Base-by-base conservation (phyloP, 176 grass and related monocot genomes). In the Musa beccarii region DNA sequence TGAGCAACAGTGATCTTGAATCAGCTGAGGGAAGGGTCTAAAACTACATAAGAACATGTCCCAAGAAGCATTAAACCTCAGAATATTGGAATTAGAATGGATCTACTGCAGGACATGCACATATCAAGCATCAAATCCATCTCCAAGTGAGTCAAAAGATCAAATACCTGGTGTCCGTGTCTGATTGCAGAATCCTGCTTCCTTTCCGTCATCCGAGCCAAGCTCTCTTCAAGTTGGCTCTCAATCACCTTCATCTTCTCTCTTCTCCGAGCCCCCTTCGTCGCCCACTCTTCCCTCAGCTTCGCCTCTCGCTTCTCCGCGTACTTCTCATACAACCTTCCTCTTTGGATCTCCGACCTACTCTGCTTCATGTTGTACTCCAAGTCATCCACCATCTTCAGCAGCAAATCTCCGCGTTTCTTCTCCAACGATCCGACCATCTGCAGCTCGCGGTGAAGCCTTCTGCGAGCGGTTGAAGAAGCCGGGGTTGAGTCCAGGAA, bases 321-420 rank as follows among this genome's bases (percentile, higher is more conserved):
- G 68, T 93, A 93, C 10, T 73, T 78, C 2, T 85, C 87, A 65
- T 93, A 93, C 73, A 78, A 71, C 62, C 79, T 79, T 63, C 90
- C 90, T 75, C 69, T 87, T 7, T 8, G 13, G 49, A 34, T 17
- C 7, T 77, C 75, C 34, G 10, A 50, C 20, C 22, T 43, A 11
- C 53, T 57, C 72, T 10, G 53, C 59, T 66, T 77, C n/a, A 65
- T 53, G 21, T 77, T 52, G 11, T 8, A 12, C 61, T 77, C 75
- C 75, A 53, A 26, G 11, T 53, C 61, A 9, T 77, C 49, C 20
- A 66, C 49, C 75, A 65, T 77, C 59, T 9, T 64, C 59, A 66
- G n/a, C n/a, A 66, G 75, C 15, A 81, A 79, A 66, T 83, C 66
- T n/a, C 76, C 53, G 85, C 85, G 21, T 88, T 79, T 66, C 75